Conservation (phyloP, 768 basidiomycete genomes). For the Hortiboletus flavorubellus region DNA sequence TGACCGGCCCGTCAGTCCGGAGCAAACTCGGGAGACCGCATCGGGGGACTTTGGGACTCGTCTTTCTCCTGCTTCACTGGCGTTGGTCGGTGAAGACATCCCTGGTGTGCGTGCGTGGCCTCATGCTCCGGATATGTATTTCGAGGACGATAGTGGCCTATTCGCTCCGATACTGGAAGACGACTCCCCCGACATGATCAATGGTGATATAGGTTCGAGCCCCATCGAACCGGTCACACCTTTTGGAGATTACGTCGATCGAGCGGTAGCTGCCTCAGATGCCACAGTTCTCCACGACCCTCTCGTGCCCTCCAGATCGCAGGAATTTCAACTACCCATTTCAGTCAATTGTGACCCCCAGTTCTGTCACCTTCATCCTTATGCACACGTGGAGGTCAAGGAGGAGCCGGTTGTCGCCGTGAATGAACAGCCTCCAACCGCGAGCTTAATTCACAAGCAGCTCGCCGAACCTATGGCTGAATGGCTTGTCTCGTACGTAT, state of each 20-base stretch:
- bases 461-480: conserved; percentile 74
- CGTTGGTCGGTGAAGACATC: conserved; percentile 5
- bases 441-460: conserved; percentile 61
- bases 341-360: conserved; percentile 27
- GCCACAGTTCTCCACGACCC: conserved; percentile 24
- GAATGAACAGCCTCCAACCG: conserved; percentile 29
- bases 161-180: conserved; percentile 68
- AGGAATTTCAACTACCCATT: conserved; percentile 18
- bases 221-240: conserved; percentile 74
- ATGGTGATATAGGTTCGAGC: conserved; percentile 57
- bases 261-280: conserved; percentile 51
- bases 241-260: conserved; percentile 73
- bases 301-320: conserved; percentile 15
- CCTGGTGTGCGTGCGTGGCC: conserved; percentile 15
- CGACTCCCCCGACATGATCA: conserved; percentile 53
- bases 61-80: conserved; percentile 11
- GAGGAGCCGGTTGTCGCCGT: conserved; percentile 39
- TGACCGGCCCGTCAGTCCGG: conserved; percentile 19
- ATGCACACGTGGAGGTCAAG: conserved; percentile 14
- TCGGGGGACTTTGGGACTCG: not conserved
- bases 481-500: conserved; percentile 76
- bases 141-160: conserved; percentile 31
- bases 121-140: conserved; percentile 15
- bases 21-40: not conserved
- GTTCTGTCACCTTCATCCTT: conserved; percentile 21